Conservation (phyloP, 805 yeast species). For the Hanseniaspora thailandica region DNA sequence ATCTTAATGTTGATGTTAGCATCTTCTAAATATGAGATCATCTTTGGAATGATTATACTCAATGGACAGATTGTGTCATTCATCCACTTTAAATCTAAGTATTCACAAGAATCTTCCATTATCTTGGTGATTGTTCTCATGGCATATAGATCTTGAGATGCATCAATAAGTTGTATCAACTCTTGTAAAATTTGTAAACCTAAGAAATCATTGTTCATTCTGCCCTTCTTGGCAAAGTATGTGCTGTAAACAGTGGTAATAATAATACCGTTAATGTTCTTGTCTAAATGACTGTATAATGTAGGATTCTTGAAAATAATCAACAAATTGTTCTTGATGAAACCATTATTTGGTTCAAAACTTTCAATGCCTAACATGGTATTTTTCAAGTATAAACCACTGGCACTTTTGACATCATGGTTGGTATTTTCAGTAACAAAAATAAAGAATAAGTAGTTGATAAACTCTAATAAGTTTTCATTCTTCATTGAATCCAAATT, state of each 20-base stretch:
- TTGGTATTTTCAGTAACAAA: conserved; percentile 43
- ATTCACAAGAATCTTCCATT: conserved; percentile 71
- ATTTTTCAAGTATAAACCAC: conserved; percentile 79
- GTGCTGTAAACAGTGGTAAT: conserved; percentile 67
- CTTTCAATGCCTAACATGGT: conserved; percentile 36
- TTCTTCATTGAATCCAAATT: conserved; percentile 7
- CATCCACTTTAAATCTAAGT: conserved; percentile 52
- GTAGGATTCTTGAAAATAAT: conserved; percentile 29
- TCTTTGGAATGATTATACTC: conserved; percentile 52
- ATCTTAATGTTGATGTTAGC: conserved; percentile 33
- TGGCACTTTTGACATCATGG: conserved; percentile 62
- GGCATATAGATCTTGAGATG: conserved; percentile 33
- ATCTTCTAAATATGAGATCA: conserved; percentile 40
- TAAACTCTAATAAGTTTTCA: conserved; percentile 32
- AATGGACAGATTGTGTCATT: conserved; percentile 49
- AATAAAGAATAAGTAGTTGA: conserved; percentile 64
- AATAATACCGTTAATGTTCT: conserved; percentile 84
- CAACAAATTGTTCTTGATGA: conserved; percentile 35
- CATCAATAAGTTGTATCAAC: conserved; percentile 48
- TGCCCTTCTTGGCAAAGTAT: conserved; percentile 27
- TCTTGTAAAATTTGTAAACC: conserved; percentile 60
- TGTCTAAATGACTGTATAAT: conserved; percentile 37
- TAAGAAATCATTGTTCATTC: conserved; percentile 29
- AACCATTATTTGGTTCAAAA: conserved; percentile 27
- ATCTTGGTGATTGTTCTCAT: conserved; percentile 72